Evolutionary conservation across 495 filamentous ascomycete genomes (phyloP).

Genomic region (Copromyces sp.): DNA sequence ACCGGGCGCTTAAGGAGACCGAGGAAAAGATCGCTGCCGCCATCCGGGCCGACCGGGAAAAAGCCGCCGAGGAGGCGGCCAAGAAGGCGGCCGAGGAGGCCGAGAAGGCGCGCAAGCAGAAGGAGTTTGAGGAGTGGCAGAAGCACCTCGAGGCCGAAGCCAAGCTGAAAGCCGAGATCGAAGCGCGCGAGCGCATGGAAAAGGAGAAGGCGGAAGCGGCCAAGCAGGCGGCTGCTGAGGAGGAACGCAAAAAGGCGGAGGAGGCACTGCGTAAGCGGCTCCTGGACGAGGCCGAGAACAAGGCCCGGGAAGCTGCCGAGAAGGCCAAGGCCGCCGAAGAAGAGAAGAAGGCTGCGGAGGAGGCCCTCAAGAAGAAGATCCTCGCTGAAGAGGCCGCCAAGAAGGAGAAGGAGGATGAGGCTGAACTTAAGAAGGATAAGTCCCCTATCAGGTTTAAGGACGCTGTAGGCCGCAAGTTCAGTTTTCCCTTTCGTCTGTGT

Average conservation of each 20-base stretch:
- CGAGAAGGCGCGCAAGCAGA: conserved; percentile 28
- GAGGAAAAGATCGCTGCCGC: conserved; percentile 23
- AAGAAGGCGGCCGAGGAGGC: conserved; percentile 32
- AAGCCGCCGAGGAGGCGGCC: conserved; percentile 32
- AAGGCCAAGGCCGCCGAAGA: conserved; percentile 21
- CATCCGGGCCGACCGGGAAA: conserved; percentile 19
- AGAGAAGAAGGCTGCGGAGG: conserved; percentile 31
- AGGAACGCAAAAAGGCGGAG: conserved; percentile 18
- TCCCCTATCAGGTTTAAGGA: conserved; percentile 73
- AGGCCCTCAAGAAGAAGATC: conserved; percentile 35
- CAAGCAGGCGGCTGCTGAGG: conserved; percentile 24
- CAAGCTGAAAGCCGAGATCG: conserved; percentile 35
- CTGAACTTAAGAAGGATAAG: conserved; percentile 41
- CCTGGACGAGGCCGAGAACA: conserved; percentile 2
- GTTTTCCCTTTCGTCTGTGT: conserved; percentile 72
- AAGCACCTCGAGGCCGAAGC: conserved; percentile 32
- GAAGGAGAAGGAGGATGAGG: conserved; percentile 42
- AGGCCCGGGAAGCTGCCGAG: conserved; percentile 10
- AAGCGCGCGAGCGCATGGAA: conserved; percentile 32
- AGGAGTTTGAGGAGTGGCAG: conserved; percentile 39
- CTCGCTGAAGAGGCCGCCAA: conserved; percentile 24
- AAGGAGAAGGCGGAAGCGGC: conserved; percentile 23
- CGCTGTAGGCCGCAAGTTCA: conserved; percentile 76
- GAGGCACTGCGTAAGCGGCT: conserved; percentile 13
- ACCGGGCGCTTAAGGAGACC: conserved; percentile 44